Conservation (phyloP, 2,329 filamentous ascomycete genomes). For the Diplodia sapinea region DNA sequence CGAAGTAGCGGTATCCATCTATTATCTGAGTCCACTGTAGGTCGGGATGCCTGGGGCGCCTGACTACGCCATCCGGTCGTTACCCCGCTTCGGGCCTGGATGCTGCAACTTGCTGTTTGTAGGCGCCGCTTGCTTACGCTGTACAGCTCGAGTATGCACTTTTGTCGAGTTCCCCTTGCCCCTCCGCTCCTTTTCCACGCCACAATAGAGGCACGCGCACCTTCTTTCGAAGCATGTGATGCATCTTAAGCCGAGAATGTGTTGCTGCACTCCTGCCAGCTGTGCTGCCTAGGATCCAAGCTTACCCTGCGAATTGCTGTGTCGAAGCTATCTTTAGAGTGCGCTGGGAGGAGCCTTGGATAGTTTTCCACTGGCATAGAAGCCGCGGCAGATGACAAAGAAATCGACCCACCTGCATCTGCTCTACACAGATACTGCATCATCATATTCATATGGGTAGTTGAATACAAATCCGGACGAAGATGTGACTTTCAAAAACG, state of each 20-base stretch:
- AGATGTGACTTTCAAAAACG: no score
- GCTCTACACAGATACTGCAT: no score
- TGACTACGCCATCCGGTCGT: conserved; percentile 14
- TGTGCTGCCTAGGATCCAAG: no score
- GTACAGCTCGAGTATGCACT: conserved; percentile 6
- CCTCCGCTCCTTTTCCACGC: neutral
- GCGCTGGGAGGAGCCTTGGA: no score
- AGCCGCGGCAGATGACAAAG: no score
- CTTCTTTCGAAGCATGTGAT: neutral
- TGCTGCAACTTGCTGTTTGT: conserved; percentile 13
- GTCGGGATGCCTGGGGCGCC: conserved; percentile 20
- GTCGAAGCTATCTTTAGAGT: neutral
- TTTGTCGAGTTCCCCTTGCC: neutral
- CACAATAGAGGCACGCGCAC: neutral
- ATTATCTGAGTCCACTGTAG: conserved; percentile 18
- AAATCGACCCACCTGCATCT: no score
- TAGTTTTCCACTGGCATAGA: neutral
- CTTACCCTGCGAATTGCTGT: neutral
- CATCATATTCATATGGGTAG: no score
- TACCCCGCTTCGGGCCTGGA: conserved; percentile 16
- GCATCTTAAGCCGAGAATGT: neutral
- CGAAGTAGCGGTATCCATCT: conserved; percentile 24
- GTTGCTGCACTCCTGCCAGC: neutral
- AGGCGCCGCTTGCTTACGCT: conserved; percentile 14
- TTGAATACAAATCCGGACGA: no score